A percentile compares a stretch with the other conserved stretches of the same genome.
Evolutionary conservation across 2,329 filamentous ascomycete genomes (phyloP).

Genomic region (Podosphaera fusca): DNA sequence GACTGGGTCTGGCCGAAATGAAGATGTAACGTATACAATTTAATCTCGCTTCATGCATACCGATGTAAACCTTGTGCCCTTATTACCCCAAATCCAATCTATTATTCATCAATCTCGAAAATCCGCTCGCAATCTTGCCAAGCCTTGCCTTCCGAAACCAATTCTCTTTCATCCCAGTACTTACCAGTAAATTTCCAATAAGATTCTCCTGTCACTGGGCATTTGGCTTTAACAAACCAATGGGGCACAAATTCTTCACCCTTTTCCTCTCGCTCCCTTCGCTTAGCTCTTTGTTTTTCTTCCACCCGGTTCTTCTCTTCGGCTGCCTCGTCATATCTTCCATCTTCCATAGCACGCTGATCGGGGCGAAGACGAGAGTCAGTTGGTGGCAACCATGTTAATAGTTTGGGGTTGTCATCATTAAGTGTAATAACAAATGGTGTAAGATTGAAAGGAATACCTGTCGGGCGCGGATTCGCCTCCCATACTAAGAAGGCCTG

Average conservation of each 20-base stretch:
- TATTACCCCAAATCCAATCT: not conserved
- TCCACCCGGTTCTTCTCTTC: constrained; percentile 87
- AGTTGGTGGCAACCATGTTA: constrained; percentile 61
- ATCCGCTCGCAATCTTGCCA: constrained; percentile 18
- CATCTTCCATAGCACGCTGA: constrained; percentile 94
- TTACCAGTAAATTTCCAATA: constrained; percentile 77
- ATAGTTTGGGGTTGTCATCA: constrained; percentile 64
- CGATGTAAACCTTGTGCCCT: not conserved
- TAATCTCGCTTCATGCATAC: not conserved
- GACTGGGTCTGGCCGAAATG: not conserved
- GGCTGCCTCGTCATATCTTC: constrained; percentile 84
- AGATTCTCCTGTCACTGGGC: constrained; percentile 62
- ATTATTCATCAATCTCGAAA: constrained; percentile 8
- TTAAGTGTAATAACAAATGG: constrained; percentile 92
- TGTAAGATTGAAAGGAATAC: constrained; percentile 90
- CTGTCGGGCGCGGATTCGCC: constrained; percentile 53
- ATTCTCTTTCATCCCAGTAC: constrained; percentile 55
- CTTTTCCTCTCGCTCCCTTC: constrained; percentile 46
- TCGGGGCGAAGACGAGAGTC: constrained; percentile 85
- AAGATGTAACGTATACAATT: not conserved
- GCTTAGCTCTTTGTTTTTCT: constrained; percentile 62
- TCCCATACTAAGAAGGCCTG: constrained; percentile 87
- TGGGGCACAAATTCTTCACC: constrained; percentile 66
- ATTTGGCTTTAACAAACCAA: constrained; percentile 59
- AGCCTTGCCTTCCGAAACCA: constrained; percentile 10